A percentile compares a stretch with the other conserved stretches of the same genome.
These are phyloP conservation scores for Hevea brasiliensis DNA, from an alignment of 345 rosid species.

Conservation along the genomic window DNA sequence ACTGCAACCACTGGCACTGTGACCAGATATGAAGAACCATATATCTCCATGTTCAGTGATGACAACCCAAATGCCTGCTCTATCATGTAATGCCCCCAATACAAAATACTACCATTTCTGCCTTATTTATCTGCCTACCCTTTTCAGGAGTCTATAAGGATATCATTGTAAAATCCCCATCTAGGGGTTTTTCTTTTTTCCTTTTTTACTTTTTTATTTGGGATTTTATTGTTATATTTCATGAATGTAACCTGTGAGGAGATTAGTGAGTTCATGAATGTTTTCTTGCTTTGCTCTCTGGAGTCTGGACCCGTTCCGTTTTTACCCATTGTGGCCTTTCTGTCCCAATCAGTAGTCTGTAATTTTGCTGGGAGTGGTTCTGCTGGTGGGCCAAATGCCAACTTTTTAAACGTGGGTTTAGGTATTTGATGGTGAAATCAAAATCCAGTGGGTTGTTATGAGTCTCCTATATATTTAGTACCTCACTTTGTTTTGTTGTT, in stretches of 20 bases:
- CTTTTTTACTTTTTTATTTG: background rate
- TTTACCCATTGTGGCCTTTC: no score
- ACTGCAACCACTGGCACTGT: constrained; percentile 36
- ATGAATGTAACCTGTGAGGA: background rate
- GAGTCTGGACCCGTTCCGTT: background rate
- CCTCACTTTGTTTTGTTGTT: constrained; percentile 16
- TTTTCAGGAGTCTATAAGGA: background rate
- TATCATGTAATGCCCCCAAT: constrained; percentile 49
- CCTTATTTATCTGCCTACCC: background rate
- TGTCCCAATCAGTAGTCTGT: constrained; percentile 9
- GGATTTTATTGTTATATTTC: background rate
- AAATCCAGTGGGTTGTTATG: constrained; percentile 8
- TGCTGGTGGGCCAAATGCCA: constrained; percentile 7
- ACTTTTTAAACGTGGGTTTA: constrained; percentile 3
- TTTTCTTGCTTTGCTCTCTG: background rate
- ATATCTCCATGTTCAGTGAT: constrained; percentile 64
- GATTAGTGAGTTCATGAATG: background rate
- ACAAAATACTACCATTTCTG: background rate
- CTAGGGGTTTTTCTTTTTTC: background rate
- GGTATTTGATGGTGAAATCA: constrained; percentile 16
- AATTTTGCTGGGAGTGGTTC: constrained; percentile 26
- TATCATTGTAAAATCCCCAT: constrained; percentile 22
- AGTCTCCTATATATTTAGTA: background rate
- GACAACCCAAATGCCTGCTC: constrained; percentile 96
- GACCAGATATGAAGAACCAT: constrained; percentile 57